These are phyloP conservation scores for Scedosporium minutisporum DNA, from an alignment of 2,329 filamentous ascomycete genomes.

Conservation along the genomic window DNA sequence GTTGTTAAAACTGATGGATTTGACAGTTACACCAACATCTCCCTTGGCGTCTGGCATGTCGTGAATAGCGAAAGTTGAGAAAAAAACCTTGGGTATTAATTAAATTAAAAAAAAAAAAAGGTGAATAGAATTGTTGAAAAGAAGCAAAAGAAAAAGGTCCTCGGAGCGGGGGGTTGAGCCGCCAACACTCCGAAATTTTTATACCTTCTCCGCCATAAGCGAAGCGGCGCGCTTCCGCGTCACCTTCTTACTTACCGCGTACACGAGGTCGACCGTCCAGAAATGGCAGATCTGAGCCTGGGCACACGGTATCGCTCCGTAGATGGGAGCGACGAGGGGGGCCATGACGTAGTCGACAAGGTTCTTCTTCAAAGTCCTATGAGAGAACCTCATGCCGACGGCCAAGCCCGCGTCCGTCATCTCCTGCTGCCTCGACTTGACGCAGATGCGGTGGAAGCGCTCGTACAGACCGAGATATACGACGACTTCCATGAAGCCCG, in stretches of 20 bases:
- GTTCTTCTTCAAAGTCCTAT: constrained; percentile 45
- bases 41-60: neutral
- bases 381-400: constrained; percentile 56
- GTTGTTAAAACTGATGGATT: neutral
- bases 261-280: constrained; percentile 59
- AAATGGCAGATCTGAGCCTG: constrained; percentile 62
- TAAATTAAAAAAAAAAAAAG: constrained; percentile 1
- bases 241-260: constrained; percentile 63
- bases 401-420: constrained; percentile 56
- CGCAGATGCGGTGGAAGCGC: constrained; percentile 53
- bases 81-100: neutral
- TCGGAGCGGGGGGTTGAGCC: neutral
- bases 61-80: neutral
- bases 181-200: neutral
- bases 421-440: constrained; percentile 51
- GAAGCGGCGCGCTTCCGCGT: constrained; percentile 23
- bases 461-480: constrained; percentile 60
- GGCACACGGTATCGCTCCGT: constrained; percentile 56
- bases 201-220: neutral
- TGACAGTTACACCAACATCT: neutral
- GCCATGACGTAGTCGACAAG: constrained; percentile 55
- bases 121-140: neutral
- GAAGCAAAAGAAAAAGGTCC: neutral
- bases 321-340: constrained; percentile 57
- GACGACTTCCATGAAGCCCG: constrained; percentile 53